These are phyloP conservation scores for Cladosporium halotolerans DNA, from an alignment of 2,329 filamentous ascomycete species.

Conservation along the genomic window DNA sequence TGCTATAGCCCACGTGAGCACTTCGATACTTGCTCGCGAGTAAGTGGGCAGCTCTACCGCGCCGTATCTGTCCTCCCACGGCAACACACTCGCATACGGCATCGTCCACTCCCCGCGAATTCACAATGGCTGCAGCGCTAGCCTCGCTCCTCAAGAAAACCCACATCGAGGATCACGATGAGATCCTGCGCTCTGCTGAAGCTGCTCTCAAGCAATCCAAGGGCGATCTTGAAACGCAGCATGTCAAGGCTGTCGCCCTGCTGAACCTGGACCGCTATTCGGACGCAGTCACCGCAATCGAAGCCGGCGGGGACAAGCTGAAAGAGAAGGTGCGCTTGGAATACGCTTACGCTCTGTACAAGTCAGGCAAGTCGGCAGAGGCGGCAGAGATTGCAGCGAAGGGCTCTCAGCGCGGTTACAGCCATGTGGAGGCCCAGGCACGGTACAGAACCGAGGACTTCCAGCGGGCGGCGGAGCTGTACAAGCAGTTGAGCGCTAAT, in stretches of 20 bases:
- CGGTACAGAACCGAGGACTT: slow-evolving; percentile 73
- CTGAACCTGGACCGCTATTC: slow-evolving; percentile 77
- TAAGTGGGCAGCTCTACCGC: not conserved
- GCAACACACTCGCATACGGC: not conserved
- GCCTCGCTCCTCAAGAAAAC: slow-evolving; percentile 51
- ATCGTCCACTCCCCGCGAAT: not conserved
- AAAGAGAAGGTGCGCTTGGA: slow-evolving; percentile 59
- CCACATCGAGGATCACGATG: slow-evolving; percentile 63
- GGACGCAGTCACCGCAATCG: slow-evolving; percentile 65
- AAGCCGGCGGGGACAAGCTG: slow-evolving; percentile 56
- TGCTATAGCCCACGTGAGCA: not conserved
- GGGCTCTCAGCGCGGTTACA: slow-evolving; percentile 43
- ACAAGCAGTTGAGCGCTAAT: slow-evolving; percentile 51
- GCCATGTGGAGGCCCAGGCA: slow-evolving; percentile 57
- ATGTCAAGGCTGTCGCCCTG: slow-evolving; percentile 66
- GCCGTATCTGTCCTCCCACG: not conserved
- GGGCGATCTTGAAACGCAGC: slow-evolving; percentile 54
- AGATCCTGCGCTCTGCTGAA: slow-evolving; percentile 61
- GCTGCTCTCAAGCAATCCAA: slow-evolving; percentile 53
- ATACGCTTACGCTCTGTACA: slow-evolving; percentile 78
- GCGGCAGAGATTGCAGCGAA: slow-evolving; percentile 49
- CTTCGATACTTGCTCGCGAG: too few species aligned
- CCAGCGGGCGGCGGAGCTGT: slow-evolving; percentile 57
- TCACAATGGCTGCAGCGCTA: slow-evolving; percentile 42
- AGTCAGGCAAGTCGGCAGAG: slow-evolving; percentile 61